phyloP scores from a whole-genome alignment of 1,284 basidiomycete species.

The Cutaneotrichosporon sp. region DNA sequence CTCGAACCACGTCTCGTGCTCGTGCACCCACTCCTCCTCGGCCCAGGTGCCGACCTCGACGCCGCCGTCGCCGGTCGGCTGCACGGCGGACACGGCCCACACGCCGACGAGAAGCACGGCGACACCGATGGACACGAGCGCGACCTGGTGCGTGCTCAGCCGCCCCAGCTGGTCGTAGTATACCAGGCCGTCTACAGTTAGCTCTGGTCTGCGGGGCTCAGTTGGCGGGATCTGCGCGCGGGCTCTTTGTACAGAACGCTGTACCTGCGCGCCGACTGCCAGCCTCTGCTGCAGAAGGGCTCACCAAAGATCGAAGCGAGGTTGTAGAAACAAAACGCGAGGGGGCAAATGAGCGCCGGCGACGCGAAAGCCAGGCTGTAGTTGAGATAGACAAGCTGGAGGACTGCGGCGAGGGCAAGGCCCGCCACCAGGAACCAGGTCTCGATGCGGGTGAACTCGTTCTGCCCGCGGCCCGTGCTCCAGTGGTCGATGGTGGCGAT shows the following conservation, averaged over 20 bases:
- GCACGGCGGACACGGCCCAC: slow-evolving; percentile 69
- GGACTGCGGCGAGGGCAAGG: slow-evolving; percentile 39
- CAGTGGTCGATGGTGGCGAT: slow-evolving; percentile 67
- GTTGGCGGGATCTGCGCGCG: too few relatives aligned
- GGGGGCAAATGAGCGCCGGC: slow-evolving; percentile 87
- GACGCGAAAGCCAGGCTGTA: slow-evolving; percentile 80
- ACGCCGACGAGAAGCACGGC: slow-evolving; percentile 80
- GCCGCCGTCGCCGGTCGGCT: slow-evolving; percentile 47
- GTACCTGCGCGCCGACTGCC: too few relatives aligned
- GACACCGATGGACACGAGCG: slow-evolving; percentile 77
- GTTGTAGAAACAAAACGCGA: slow-evolving; percentile 97
- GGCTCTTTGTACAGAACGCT: too few relatives aligned
- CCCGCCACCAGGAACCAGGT: slow-evolving; percentile 49
- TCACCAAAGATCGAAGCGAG: slow-evolving; percentile 75
- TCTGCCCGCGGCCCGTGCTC: slow-evolving; percentile 61
- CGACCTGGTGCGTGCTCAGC: slow-evolving; percentile 68
- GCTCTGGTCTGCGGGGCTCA: slow-evolving; percentile 20
- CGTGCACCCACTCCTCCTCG: slow-evolving; percentile 40
- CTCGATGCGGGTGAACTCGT: slow-evolving; percentile 70
- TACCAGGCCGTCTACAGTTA: slow-evolving; percentile 63
- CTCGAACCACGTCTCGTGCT: slow-evolving; percentile 31
- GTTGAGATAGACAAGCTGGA: slow-evolving; percentile 85
- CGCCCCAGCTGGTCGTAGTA: slow-evolving; percentile 87
- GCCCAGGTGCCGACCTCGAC: slow-evolving; percentile 55
- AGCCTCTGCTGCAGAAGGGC: too few relatives aligned